Conservation (phyloP, 441 rosid genomes). For the Euphorbia schlechtendalii region DNA sequence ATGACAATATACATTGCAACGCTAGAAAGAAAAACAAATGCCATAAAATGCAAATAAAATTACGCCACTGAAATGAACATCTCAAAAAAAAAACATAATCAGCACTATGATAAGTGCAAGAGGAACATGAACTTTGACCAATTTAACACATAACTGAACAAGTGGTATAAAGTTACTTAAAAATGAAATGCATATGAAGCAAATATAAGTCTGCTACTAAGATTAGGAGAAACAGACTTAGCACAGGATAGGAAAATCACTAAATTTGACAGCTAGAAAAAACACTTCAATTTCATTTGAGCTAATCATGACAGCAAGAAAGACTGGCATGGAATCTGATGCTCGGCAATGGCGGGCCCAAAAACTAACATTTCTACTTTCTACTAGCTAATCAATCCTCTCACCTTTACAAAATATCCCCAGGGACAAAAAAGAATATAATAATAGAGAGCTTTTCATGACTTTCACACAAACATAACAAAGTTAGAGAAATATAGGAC, state of each 20-base stretch:
- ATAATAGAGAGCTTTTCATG: background rate
- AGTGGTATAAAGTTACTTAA: background rate
- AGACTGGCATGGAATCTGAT: background rate
- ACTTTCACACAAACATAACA: background rate
- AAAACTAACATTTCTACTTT: background rate
- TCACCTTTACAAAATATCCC: background rate
- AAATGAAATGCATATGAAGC: background rate
- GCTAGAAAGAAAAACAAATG: slow-evolving; percentile 10
- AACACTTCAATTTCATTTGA: background rate
- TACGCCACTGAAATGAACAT: background rate
- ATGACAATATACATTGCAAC: slow-evolving; percentile 10
- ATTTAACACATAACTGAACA: background rate
- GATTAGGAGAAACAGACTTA: background rate
- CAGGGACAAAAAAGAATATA: background rate
- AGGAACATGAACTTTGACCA: background rate
- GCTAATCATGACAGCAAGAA: background rate
- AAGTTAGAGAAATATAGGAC: background rate
- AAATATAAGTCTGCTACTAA: background rate
- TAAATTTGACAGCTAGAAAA: background rate
- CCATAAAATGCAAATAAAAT: background rate
- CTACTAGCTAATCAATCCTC: background rate
- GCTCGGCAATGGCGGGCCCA: background rate
- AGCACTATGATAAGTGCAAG: background rate
- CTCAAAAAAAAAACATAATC: background rate
- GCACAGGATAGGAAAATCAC: background rate